These are phyloP conservation scores for Atkinsonella hypoxylon DNA, from an alignment of 2,329 filamentous ascomycete genomes.

Conservation along the genomic window DNA sequence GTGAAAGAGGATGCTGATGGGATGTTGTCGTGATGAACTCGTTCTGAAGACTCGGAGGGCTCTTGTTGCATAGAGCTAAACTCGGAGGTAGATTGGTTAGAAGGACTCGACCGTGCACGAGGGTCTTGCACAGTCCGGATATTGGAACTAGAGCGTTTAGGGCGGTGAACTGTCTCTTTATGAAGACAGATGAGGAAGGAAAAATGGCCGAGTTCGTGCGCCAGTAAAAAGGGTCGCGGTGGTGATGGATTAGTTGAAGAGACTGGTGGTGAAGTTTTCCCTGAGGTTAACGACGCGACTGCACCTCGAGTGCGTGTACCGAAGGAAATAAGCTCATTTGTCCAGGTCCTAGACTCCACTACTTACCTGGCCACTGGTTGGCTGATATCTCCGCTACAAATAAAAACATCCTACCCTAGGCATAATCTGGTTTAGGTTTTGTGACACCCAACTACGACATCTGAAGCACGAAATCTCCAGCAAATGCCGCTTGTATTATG, in stretches of 20 bases:
- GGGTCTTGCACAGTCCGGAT: slow-evolving; percentile 37
- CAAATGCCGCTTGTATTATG: too few relatives aligned
- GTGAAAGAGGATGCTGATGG: slow-evolving; percentile 19
- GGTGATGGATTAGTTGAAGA: background rate
- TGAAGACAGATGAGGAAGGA: background rate
- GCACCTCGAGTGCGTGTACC: background rate
- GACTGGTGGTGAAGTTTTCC: background rate
- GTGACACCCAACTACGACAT: too few relatives aligned
- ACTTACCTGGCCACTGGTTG: background rate
- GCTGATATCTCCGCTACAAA: background rate
- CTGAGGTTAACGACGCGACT: background rate
- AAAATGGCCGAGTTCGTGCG: background rate
- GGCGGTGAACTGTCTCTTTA: background rate
- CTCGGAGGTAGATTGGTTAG: slow-evolving; percentile 19
- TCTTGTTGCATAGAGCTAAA: slow-evolving; percentile 55
- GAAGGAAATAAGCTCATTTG: background rate
- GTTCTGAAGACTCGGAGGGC: slow-evolving; percentile 34
- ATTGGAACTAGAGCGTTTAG: background rate
- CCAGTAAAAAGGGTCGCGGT: background rate
- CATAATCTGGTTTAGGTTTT: too few relatives aligned
- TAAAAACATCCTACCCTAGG: too few relatives aligned
- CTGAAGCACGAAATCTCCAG: too few relatives aligned
- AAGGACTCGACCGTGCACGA: slow-evolving; percentile 36
- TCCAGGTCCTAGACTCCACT: background rate
- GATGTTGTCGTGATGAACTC: slow-evolving; percentile 25